phyloP scores from a whole-genome alignment of 768 basidiomycete genomes.

The Hygrocybe punicea region DNA sequence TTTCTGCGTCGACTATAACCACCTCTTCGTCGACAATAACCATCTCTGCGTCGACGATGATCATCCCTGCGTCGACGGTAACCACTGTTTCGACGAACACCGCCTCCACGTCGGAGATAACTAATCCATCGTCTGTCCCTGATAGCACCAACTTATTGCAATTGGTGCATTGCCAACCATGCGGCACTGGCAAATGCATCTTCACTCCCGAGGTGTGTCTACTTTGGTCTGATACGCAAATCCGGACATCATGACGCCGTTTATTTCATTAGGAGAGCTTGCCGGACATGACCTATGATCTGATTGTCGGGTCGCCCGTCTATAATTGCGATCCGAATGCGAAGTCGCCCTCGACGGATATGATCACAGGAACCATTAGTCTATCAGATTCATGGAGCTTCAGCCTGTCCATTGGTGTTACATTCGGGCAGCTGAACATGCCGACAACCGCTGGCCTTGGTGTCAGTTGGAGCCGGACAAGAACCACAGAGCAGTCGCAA shows the following conservation, averaged over 20 bases:
- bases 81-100: no score
- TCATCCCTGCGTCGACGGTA: no score
- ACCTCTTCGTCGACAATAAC: no score
- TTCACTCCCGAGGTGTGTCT: background rate
- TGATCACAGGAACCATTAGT: background rate
- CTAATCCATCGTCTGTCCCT: no score
- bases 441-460: background rate
- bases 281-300: background rate
- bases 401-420: background rate
- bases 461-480: background rate
- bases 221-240: background rate
- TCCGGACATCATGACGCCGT: no score
- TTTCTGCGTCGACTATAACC: no score
- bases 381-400: slow-evolving; percentile 1
- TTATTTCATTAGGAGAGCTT: background rate
- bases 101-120: no score
- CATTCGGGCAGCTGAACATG: background rate
- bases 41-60: no score
- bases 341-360: background rate
- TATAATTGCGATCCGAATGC: no score
- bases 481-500: background rate
- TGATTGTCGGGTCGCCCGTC: background rate
- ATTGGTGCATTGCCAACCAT: background rate
- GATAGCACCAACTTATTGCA: no score
- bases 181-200: background rate